phyloP scores from a whole-genome alignment of 768 basidiomycete species.

The Psilocybe cyanescens region DNA sequence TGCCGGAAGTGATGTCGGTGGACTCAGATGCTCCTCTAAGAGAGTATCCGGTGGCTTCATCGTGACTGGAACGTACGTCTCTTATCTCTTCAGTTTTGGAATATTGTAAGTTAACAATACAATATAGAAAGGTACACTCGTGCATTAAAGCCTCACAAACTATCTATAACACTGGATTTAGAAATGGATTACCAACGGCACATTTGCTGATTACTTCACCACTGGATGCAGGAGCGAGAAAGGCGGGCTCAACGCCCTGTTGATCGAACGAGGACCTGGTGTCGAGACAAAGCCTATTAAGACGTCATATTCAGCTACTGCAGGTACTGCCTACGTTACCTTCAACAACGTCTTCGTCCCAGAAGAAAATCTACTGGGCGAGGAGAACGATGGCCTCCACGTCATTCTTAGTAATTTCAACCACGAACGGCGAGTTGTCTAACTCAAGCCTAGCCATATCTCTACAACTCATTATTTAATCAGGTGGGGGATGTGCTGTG shows the following conservation, averaged over 20 bases:
- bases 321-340: conserved; percentile 85
- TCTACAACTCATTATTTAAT: conserved; percentile 28
- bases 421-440: conserved; percentile 73
- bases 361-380: conserved; percentile 78
- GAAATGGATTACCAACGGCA: conserved; percentile 86
- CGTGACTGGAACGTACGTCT: conserved; percentile 76
- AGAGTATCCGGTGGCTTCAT: conserved; percentile 76
- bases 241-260: conserved; percentile 30
- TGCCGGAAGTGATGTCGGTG: conserved; percentile 76
- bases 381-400: conserved; percentile 46
- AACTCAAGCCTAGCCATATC: neutral
- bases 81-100: neutral
- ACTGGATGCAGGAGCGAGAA: conserved; percentile 62
- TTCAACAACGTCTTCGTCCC: conserved; percentile 89
- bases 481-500: conserved; percentile 71
- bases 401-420: conserved; percentile 76
- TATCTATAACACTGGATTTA: conserved; percentile 8
- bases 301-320: conserved; percentile 76
- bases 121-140: conserved; percentile 54
- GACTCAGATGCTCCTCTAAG: conserved; percentile 72
- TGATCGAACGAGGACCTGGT: conserved; percentile 40
- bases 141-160: neutral
- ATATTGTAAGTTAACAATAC: neutral
- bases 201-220: conserved; percentile 72
- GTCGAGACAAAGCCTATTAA: conserved; percentile 84